Evolutionary conservation across 305 asterid species (phyloP), one percentile per base, ranked within the genome.

Genomic region (Ruellia speciosa): DNA sequence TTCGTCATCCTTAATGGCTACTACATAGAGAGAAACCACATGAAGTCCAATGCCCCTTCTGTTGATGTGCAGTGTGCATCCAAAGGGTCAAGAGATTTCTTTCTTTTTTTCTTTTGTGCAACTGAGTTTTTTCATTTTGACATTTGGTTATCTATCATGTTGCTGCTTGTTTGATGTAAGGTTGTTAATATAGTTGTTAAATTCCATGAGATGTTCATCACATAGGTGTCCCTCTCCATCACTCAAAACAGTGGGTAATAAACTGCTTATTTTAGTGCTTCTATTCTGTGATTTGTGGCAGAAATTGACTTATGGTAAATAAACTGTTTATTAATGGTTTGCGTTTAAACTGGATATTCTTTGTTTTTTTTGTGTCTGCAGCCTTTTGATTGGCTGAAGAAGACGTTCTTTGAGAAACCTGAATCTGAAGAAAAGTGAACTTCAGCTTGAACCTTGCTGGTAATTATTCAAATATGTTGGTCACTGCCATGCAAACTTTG

Each of bases 351-450:
- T 41, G 40, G 61, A 10, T 10, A 34, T 62, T 64, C 58, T 45
- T 33, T 39, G 13, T 54, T 18, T 39, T 52, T 39, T 52, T 45
- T 53, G 18, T 71, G 16, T 68, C 76, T 17, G 56, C 95, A 86
- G 97, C 95, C 94, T 61, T 89, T 87, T 56, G 79, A 84, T 80
- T 89, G 80, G 84, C 60, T 89, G 64, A 84, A 66, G 83, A 86
- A 86, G 88, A 84, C 92, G 14, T 77, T 89, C 50, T 66, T 89
- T 4, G 92, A 86, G 84, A 83, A 82, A 70, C 52, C 83, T 14
- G 74, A 66, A n/a, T 67, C 88, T 13, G 94, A 88, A 66, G 78
- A 65, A 67, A 80, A 79, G 62, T 79, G 86, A 74, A 56, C 51
- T 62, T 52, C 62, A 66, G 40, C 37, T 48, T 54, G 52, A 49